These are phyloP conservation scores for Lanmaoa rubissima DNA, from an alignment of 768 basidiomycete species.

Conservation along the genomic window DNA sequence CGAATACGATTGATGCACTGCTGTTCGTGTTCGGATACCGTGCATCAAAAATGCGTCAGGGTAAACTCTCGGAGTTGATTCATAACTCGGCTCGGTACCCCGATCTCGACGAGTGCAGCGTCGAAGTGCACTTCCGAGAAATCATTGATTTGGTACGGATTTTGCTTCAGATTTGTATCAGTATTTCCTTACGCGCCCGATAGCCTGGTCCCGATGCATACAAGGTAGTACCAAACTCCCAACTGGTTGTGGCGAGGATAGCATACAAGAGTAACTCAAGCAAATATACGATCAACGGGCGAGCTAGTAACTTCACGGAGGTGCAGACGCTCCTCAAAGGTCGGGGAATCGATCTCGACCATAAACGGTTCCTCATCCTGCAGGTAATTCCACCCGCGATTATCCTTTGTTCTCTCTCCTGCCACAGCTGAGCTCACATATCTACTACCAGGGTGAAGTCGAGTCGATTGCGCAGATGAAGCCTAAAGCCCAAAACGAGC, in stretches of 20 bases:
- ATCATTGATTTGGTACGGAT: constrained; percentile 83
- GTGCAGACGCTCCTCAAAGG: constrained; percentile 89
- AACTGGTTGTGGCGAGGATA: constrained; percentile 80
- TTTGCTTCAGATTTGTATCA: background rate
- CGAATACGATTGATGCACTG: constrained; percentile 96
- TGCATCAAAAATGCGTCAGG: constrained; percentile 96
- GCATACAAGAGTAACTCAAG: constrained; percentile 90
- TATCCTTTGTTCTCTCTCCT: background rate
- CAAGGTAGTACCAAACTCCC: constrained; percentile 75
- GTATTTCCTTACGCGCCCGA: background rate
- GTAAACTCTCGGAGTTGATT: constrained; percentile 93
- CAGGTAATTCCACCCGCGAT: constrained; percentile 50
- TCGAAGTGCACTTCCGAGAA: constrained; percentile 96
- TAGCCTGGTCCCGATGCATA: constrained; percentile 91
- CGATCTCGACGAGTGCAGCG: constrained; percentile 83
- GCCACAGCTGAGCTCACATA: background rate
- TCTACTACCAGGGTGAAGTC: constrained; percentile 76
- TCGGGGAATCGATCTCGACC: constrained; percentile 93
- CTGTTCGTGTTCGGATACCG: constrained; percentile 98
- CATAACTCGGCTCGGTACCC: constrained; percentile 92
- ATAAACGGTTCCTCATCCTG: constrained; percentile 96
- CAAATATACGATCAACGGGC: constrained; percentile 87
- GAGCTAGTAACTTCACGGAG: constrained; percentile 75
- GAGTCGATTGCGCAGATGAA: constrained; percentile 99
- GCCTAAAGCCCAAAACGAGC: constrained; percentile 88